Evolutionary conservation across 1,139 yeast species (phyloP), one percentile per base, ranked within the genome.

Genomic region (Yamadazyma triangularis): DNA sequence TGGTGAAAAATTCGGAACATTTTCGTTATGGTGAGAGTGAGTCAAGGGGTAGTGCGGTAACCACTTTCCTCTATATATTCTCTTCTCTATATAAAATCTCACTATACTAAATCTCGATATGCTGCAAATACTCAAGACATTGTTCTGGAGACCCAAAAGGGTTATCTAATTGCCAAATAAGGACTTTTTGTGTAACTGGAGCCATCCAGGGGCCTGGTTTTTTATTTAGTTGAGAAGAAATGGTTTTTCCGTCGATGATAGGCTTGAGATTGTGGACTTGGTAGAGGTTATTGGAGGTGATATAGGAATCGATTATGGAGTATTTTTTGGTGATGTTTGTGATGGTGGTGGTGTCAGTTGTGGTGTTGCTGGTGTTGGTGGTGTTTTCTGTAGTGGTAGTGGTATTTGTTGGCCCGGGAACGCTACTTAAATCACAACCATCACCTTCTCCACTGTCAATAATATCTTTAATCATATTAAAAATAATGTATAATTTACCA

Each of bases 151-250:
- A 50, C 7, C 69, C 68, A 0, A 46, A 48, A 0, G 94, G 94
- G 44, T 85, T 56, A 40, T 82, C 88, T 36, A 87, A 61, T 55
- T 88, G 96, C 85, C 89, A 82, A 10, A 65, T 56, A 26, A 86
- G 53, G 7, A 85, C 68, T 26, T 67, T 57, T 10, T 73, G 75
- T 35, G 75, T 70, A 8, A 79, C 58, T 18, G 58, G 56, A 7
- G 76, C 66, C 69, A 87, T 66, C 95, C 96, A 87, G 4, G 89
- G 88, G 0, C 97, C 97, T 0, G 91, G 87, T 49, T 80, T 82
- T 34, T 61, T 64, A 11, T 66, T 58, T 14, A 82, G 57, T 11
- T 64, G 58, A 29, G 65, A 59, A 30, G 72, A 60, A 29, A 87
- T 54, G 20, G 74, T 70, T 42, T 79, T 85, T 13, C 96, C 96